Evolutionary conservation across 768 basidiomycete genomes (phyloP).

Genomic region (Suillus alpinus): DNA sequence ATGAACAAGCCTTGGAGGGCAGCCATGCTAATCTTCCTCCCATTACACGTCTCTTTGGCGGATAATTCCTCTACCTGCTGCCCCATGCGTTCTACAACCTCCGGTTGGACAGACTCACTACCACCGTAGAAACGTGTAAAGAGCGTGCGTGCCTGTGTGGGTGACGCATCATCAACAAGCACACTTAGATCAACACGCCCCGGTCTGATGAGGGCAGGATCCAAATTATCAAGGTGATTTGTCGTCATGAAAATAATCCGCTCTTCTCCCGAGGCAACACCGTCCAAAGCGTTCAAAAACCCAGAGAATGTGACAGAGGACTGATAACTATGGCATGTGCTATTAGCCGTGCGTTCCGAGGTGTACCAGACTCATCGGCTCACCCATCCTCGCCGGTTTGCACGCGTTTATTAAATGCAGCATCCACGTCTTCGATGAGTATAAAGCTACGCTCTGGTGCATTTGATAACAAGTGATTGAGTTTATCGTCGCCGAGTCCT

Average conservation of each 20-base stretch:
- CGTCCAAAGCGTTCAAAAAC: constrained; percentile 94
- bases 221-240: constrained; percentile 88
- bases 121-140: constrained; percentile 84
- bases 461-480: constrained; percentile 90
- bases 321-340: constrained; percentile 61
- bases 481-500: constrained; percentile 93
- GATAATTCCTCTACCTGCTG: constrained; percentile 53
- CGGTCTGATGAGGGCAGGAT: constrained; percentile 92
- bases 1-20: constrained; percentile 95
- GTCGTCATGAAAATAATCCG: constrained; percentile 99
- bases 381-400: constrained; percentile 93
- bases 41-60: constrained; percentile 45
- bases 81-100: constrained; percentile 46
- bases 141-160: constrained; percentile 72
- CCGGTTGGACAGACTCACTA: constrained; percentile 31
- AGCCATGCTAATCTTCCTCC: constrained; percentile 87
- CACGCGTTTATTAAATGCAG: constrained; percentile 91
- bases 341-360: neutral
- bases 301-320: constrained; percentile 97
- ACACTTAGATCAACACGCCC: constrained; percentile 90
- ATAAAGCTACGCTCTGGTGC: constrained; percentile 91
- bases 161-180: constrained; percentile 82
- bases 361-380: constrained; percentile 20
- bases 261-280: constrained; percentile 96
- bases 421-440: constrained; percentile 97